Percentiles rank a stretch among this genome's conserved stretches.
Evolutionary conservation across 192 early-diverging fungal genomes (phyloP).

Genomic region (Coemansia sp.): DNA sequence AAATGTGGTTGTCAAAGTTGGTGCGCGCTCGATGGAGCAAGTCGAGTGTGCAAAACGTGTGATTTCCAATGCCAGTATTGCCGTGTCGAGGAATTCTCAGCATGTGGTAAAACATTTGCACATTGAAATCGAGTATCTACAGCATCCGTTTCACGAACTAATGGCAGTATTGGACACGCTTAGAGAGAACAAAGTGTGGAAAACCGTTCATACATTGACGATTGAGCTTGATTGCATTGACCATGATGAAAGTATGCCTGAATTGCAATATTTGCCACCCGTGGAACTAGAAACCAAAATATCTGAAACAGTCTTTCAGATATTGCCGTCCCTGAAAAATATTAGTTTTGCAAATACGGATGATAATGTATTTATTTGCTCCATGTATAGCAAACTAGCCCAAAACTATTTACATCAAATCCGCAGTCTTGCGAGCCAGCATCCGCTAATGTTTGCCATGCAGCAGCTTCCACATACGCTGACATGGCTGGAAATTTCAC

Average conservation of each 20-base stretch:
- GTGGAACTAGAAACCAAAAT: neutral
- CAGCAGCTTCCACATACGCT: neutral
- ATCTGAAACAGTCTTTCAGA: neutral
- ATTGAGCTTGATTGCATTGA: neutral
- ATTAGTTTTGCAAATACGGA: neutral
- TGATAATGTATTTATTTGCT: neutral
- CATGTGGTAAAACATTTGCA: neutral
- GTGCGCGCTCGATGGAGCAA: neutral
- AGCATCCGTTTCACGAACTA: neutral
- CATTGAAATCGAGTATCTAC: neutral
- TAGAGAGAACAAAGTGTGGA: neutral
- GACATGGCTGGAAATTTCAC: slow-evolving; percentile 2
- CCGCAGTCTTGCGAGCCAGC: neutral
- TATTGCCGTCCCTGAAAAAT: neutral
- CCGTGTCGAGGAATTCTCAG: neutral
- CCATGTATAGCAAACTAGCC: neutral
- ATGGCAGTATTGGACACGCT: neutral
- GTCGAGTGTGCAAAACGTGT: neutral
- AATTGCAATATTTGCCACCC: neutral
- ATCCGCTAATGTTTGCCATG: neutral
- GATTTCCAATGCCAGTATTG: neutral
- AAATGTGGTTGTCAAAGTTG: neutral
- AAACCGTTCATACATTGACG: neutral
- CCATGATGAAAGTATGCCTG: neutral
- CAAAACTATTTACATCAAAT: neutral